phyloP scores from a whole-genome alignment of 306 rosid species.

The Prunus kanzakura region DNA sequence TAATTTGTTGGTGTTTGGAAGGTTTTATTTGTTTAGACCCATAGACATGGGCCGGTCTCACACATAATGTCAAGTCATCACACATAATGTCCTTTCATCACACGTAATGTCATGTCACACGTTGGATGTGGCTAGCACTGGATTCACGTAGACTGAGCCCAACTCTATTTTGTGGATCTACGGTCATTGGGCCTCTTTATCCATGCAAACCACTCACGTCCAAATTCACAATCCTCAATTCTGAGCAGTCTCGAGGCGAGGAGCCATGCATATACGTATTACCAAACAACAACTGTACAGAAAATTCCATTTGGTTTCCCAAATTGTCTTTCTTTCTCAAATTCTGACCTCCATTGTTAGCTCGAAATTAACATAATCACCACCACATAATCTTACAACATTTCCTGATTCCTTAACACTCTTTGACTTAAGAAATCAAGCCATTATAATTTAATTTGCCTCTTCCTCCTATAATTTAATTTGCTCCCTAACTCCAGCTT shows the following conservation, averaged over 20 bases:
- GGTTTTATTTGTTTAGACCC: not conserved
- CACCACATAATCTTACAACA: not conserved
- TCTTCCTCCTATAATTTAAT: too few relatives aligned
- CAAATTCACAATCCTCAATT: too few relatives aligned
- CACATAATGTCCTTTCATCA: too few relatives aligned
- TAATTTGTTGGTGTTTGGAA: too few relatives aligned
- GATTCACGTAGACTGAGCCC: not conserved
- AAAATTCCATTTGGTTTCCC: too few relatives aligned
- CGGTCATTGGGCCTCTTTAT: not conserved
- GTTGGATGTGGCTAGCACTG: not conserved
- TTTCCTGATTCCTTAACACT: too few relatives aligned
- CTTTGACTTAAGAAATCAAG: too few relatives aligned
- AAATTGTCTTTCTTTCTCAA: not conserved
- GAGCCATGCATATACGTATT: too few relatives aligned
- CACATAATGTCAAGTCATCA: too few relatives aligned
- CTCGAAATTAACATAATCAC: not conserved
- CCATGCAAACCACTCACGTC: not conserved
- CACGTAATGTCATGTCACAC: not conserved
- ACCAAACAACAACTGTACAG: conserved; percentile 12
- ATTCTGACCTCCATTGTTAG: not conserved
- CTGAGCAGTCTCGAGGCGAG: too few relatives aligned
- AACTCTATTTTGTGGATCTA: not conserved
- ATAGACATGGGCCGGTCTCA: not conserved
- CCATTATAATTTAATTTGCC: too few relatives aligned
- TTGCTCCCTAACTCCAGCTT: conserved; percentile 23